Conservation (phyloP, 148 eudicot genomes). For the Drosera capensis region DNA sequence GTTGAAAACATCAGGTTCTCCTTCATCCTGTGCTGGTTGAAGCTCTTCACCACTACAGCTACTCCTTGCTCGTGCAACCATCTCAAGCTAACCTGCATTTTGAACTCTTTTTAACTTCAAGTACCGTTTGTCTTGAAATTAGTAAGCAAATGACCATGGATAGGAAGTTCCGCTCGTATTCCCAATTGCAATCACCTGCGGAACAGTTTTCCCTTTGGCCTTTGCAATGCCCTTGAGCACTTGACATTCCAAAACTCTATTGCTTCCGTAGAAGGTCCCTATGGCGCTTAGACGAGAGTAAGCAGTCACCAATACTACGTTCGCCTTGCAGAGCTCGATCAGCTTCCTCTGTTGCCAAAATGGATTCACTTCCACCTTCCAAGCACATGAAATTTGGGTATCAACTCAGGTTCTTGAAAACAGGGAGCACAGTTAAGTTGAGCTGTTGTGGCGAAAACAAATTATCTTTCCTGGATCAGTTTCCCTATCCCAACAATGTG, state of each 20-base stretch:
- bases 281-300: slow-evolving; percentile 71
- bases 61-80: slow-evolving; percentile 75
- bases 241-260: slow-evolving; percentile 32
- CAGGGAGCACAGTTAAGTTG: background rate
- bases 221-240: slow-evolving; percentile 55
- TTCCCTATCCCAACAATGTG: no score
- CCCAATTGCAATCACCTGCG: slow-evolving; percentile 29
- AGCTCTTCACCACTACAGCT: slow-evolving; percentile 48
- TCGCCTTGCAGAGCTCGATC: slow-evolving; percentile 42
- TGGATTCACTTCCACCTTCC: slow-evolving; percentile 74
- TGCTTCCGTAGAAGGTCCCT: slow-evolving; percentile 60
- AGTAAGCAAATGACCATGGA: background rate
- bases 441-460: background rate
- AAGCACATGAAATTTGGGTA: background rate
- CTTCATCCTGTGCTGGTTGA: slow-evolving; percentile 57
- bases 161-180: background rate
- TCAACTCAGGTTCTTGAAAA: background rate
- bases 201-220: slow-evolving; percentile 45
- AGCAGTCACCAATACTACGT: slow-evolving; percentile 42
- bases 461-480: no score
- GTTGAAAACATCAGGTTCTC: slow-evolving; percentile 46
- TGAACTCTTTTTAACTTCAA: no score
- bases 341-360: slow-evolving; percentile 61
- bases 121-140: background rate
- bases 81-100: slow-evolving; percentile 47